Evolutionary conservation across 2,329 filamentous ascomycete species (phyloP).

Genomic region (Leptographium flavum): DNA sequence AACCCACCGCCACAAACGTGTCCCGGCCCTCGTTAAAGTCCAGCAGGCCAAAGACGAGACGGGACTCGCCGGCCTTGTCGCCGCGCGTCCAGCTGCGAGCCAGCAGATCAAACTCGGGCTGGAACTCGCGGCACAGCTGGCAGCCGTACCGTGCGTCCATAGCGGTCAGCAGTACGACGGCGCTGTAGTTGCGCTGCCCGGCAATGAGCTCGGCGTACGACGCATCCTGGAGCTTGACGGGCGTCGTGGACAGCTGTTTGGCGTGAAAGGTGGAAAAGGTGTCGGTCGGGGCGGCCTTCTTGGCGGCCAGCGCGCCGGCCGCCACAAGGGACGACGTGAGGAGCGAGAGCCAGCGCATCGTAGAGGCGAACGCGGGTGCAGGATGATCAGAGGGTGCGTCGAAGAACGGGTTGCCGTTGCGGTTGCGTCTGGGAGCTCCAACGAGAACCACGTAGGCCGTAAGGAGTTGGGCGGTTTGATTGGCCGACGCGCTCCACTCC

Average conservation of each 20-base stretch:
- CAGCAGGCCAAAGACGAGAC: slow-evolving; percentile 67
- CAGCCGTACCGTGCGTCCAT: slow-evolving; percentile 74
- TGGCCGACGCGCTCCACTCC: slow-evolving; percentile 1
- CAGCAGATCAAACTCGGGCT: slow-evolving; percentile 85
- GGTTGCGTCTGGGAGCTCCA: slow-evolving; percentile 3
- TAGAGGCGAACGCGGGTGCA: slow-evolving; percentile 16
- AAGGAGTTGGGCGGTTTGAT: slow-evolving; percentile 4
- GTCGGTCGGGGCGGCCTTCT: slow-evolving; percentile 28
- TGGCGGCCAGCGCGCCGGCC: slow-evolving; percentile 40
- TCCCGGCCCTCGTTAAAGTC: slow-evolving; percentile 78
- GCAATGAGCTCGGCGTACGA: slow-evolving; percentile 63
- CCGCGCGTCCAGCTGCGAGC: slow-evolving; percentile 77
- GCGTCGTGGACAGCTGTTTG: slow-evolving; percentile 48
- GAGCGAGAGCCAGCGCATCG: slow-evolving; percentile 55
- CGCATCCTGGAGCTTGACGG: slow-evolving; percentile 65
- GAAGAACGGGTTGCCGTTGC: neutral
- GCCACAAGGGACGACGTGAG: slow-evolving; percentile 51
- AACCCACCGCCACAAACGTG: slow-evolving; percentile 69
- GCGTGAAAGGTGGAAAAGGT: slow-evolving; percentile 58
- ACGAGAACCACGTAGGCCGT: slow-evolving; percentile 11
- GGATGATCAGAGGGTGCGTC: neutral
- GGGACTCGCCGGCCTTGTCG: slow-evolving; percentile 58
- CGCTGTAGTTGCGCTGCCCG: slow-evolving; percentile 68
- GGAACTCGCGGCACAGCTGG: slow-evolving; percentile 75
- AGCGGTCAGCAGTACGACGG: slow-evolving; percentile 75